Conservation (phyloP, 352 stramenopile species). For the Pythium phragmiticola region DNA sequence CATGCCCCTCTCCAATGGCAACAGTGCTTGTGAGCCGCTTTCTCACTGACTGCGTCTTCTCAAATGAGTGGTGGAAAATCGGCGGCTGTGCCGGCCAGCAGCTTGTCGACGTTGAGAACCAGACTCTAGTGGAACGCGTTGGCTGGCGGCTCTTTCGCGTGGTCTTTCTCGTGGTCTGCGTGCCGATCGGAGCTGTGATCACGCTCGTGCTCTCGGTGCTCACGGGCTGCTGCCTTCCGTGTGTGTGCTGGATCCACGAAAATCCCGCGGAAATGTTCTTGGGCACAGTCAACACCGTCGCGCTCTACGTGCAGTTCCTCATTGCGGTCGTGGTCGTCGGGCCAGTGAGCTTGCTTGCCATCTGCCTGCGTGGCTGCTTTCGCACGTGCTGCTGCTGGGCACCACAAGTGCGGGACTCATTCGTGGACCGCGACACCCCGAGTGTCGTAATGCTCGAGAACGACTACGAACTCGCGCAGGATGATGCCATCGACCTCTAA, state of each 20-base stretch:
- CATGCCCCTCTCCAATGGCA: not conserved
- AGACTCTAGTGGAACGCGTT: slow-evolving; percentile 19
- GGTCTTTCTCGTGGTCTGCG: slow-evolving; percentile 22
- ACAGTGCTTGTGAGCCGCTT: not conserved
- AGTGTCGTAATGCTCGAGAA: not conserved
- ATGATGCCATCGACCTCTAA: slow-evolving; percentile 6
- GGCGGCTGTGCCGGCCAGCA: slow-evolving; percentile 68
- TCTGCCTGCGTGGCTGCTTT: slow-evolving; percentile 11
- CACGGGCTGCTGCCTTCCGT: slow-evolving; percentile 24
- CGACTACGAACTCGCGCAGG: not conserved
- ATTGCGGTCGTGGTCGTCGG: slow-evolving; percentile 15
- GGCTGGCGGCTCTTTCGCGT: slow-evolving; percentile 14
- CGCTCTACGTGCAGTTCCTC: slow-evolving; percentile 16
- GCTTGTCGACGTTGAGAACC: slow-evolving; percentile 41
- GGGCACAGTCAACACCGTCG: slow-evolving; percentile 24
- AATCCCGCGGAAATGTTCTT: slow-evolving; percentile 20
- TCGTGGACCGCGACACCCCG: not conserved
- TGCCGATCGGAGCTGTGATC: slow-evolving; percentile 16
- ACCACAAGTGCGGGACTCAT: not conserved
- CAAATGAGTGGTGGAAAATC: slow-evolving; percentile 73
- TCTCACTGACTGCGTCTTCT: not conserved
- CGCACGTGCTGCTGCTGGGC: slow-evolving; percentile 9
- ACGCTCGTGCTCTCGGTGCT: slow-evolving; percentile 20
- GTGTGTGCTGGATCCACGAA: slow-evolving; percentile 24
- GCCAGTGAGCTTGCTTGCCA: slow-evolving; percentile 12